Evolutionary conservation across 371 early-diverging fungal genomes (phyloP).

Genomic region (Mortierella sp.): DNA sequence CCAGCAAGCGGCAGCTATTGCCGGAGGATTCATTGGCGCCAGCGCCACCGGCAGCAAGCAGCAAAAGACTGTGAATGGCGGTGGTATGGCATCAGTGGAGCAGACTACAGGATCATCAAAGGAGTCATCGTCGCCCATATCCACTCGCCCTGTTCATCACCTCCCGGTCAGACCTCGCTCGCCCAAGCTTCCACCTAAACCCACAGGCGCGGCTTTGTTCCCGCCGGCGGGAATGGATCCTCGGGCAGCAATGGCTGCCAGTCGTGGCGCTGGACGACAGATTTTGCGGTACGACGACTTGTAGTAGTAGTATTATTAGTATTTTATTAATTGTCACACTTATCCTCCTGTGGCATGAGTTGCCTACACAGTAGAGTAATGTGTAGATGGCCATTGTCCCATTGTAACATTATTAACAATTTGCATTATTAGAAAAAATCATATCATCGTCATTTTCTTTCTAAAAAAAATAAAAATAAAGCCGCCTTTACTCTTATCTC

Average conservation of each 20-base stretch:
- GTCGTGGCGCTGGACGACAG: conserved; percentile 37
- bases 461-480: background rate
- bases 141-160: conserved; percentile 21
- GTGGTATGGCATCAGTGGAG: conserved; percentile 7
- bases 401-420: conserved; percentile 4
- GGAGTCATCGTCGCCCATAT: conserved; percentile 13
- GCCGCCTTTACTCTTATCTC: background rate
- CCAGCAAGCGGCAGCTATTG: conserved; percentile 47
- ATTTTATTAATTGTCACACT: background rate
- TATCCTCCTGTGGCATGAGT: background rate
- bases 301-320: conserved; percentile 1
- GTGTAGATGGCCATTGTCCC: background rate
- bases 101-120: conserved; percentile 5
- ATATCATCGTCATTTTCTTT: background rate
- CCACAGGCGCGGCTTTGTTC: conserved; percentile 43
- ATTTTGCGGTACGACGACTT: conserved; percentile 46
- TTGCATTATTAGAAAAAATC: conserved; percentile 2
- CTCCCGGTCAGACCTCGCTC: conserved; percentile 41
- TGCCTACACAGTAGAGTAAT: background rate
- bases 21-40: conserved; percentile 15
- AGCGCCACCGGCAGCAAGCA: background rate
- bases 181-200: conserved; percentile 45
- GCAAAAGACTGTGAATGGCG: conserved; percentile 1
- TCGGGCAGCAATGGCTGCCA: conserved; percentile 28
- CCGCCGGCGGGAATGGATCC: conserved; percentile 46